Base-by-base conservation (phyloP, 2,329 filamentous ascomycete genomes). In the Coniochaeta hoffmannii region DNA sequence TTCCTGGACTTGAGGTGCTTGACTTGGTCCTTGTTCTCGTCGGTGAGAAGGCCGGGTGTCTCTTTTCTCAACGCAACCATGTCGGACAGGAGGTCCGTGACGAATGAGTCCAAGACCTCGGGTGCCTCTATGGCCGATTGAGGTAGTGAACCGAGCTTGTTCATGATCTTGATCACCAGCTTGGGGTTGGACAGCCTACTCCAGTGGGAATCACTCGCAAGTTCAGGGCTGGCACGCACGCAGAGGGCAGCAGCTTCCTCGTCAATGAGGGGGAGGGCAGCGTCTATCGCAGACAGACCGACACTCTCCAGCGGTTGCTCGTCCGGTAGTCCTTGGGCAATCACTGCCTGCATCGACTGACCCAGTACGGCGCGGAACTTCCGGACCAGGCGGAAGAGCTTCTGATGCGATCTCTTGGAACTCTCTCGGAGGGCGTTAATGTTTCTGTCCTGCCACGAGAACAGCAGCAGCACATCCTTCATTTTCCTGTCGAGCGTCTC, bases 361-460 rank as follows among this genome's bases (percentile, higher is more conserved):
- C 85, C 85, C 17, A 99, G 78, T 11, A 95, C 72, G 17, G 79
- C 79, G 41, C 94, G 85, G 72, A 96, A 99, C 72, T 97, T 97
- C 55, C 90, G 82, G 46, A 99, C 88, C 34, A 96, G 77, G 63
- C 89, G 89, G 74, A 96, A 96, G 1, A 99, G 80, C 70, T 96
- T 97, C 64, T 88, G 84, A 66, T 99, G 94, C 19, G 92, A 97
- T 58, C 87, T 87, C 63, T 88, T 87, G 1, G 94, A 91, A 69
- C 93, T 97, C 66, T 97, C 91, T 61, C 87, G 83, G 15, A 99
- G 75, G 1, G 90, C 89, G 50, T 87, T 87, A 59, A 99, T 95
- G 65, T 97, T 99, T 22, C 90, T 96, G 63, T 99, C 94, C 69
- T 96, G 97, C 95, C 95, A 99, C 69, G 91, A 97, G 8, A 92